A percentile compares a stretch with the other conserved stretches of the same genome.
Evolutionary conservation across 306 rosid species (phyloP).

Genomic region (Rosa rugosa): DNA sequence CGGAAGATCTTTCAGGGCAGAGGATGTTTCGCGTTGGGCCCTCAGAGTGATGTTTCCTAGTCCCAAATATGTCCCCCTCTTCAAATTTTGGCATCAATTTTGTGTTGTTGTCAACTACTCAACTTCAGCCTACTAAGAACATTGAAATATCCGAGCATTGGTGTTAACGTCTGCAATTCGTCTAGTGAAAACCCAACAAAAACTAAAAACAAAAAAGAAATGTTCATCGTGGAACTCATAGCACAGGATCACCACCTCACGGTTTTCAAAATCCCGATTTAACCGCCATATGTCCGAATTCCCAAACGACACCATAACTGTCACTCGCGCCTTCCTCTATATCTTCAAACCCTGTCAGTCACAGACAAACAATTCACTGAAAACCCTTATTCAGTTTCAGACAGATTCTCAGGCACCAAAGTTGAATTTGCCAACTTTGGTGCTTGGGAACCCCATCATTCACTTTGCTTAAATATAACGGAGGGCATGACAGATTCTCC

Average conservation of each 20-base stretch:
- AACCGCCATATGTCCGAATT: neutral
- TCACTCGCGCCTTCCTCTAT: neutral
- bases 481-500: neutral
- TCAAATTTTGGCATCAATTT: no score
- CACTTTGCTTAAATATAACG: neutral
- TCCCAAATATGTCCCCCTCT: no score
- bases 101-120: no score
- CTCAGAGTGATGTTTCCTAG: no score
- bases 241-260: neutral
- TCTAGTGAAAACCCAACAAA: no score
- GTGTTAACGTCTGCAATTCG: no score
- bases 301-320: neutral
- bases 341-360: neutral
- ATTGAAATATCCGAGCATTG: no score
- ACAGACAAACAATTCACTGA: neutral
- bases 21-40: no score
- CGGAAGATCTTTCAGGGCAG: no score
- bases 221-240: neutral
- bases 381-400: neutral
- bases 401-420: conserved; percentile 4
- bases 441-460: neutral
- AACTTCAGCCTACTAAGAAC: no score
- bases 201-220: no score
- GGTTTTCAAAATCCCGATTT: neutral
- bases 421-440: neutral